These are phyloP conservation scores for Barnettozyma hawaiiensis DNA, from an alignment of 1,139 yeast species.

Conservation along the genomic window DNA sequence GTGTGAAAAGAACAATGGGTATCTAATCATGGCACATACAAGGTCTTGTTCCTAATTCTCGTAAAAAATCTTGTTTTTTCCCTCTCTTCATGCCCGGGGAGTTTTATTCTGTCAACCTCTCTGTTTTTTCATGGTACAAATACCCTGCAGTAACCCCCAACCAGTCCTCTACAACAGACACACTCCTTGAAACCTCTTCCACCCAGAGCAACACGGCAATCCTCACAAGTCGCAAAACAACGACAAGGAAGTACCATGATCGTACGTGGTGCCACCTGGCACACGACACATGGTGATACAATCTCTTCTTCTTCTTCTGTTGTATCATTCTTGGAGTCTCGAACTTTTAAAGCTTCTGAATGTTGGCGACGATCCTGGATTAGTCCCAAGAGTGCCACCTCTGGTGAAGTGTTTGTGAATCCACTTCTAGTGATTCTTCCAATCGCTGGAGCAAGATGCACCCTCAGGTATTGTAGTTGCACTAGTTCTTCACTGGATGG, in stretches of 20 bases:
- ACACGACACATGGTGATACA: not conserved
- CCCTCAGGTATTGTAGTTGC: slow-evolving; percentile 1
- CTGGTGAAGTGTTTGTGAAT: slow-evolving; percentile 1
- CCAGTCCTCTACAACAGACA: not conserved
- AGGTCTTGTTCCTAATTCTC: not conserved
- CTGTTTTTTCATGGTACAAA: not conserved
- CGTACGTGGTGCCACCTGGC: slow-evolving; percentile 1
- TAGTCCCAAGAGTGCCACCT: not conserved
- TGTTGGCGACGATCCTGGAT: slow-evolving; percentile 1
- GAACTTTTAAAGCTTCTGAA: too few species aligned
- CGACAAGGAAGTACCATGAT: slow-evolving; percentile 2
- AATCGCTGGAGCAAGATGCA: not conserved
- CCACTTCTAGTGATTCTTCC: slow-evolving; percentile 1
- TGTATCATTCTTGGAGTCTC: not conserved
- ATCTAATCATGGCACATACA: too few species aligned
- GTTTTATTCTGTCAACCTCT: not conserved
- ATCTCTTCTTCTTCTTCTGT: not conserved
- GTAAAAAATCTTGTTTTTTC: too few species aligned
- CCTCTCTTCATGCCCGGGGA: not conserved
- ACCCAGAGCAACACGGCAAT: slow-evolving; percentile 1
- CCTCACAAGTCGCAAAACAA: slow-evolving; percentile 1
- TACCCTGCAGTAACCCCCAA: slow-evolving; percentile 3
- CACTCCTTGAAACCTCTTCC: slow-evolving; percentile 3
- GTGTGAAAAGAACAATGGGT: too few species aligned
- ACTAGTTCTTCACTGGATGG: slow-evolving; percentile 2